A percentile compares a stretch with the other conserved stretches of the same genome.
phyloP scores from a whole-genome alignment of 1,284 basidiomycete species.

The Hemileia vastatrix region DNA sequence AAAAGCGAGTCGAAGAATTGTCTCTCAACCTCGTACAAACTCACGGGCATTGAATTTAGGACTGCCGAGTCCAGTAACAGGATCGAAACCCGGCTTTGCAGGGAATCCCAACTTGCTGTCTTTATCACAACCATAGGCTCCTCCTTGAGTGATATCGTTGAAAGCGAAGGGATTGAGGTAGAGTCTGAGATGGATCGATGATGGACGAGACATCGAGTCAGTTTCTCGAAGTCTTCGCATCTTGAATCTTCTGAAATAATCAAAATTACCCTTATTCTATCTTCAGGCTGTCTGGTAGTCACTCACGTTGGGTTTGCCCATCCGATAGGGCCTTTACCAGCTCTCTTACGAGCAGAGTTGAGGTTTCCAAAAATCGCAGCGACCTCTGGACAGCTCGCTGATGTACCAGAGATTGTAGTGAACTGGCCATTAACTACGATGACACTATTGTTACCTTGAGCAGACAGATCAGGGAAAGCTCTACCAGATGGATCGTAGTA shows the following conservation, averaged over 20 bases:
- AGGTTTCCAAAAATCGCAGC: too few species aligned
- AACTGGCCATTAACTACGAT: neutral
- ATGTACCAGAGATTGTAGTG: conserved; percentile 5
- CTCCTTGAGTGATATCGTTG: conserved; percentile 23
- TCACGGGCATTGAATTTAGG: conserved; percentile 10
- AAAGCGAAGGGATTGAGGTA: conserved; percentile 18
- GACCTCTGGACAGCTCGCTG: too few species aligned
- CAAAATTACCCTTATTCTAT: too few species aligned
- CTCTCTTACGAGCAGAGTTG: too few species aligned
- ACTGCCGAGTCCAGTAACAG: conserved; percentile 12
- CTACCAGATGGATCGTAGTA: conserved; percentile 22
- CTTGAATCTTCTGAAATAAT: conserved; percentile 1
- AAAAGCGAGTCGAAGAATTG: too few species aligned
- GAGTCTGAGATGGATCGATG: conserved; percentile 10
- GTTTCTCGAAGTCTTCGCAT: neutral
- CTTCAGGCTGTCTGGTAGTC: too few species aligned
- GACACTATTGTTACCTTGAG: neutral
- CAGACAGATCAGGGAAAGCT: conserved; percentile 20
- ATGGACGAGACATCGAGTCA: too few species aligned
- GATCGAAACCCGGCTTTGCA: conserved; percentile 12
- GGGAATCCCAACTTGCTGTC: conserved; percentile 19
- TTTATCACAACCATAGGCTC: conserved; percentile 2
- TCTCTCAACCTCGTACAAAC: too few species aligned
- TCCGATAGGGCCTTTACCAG: too few species aligned
- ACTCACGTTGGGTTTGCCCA: too few species aligned